Conservation (phyloP, 2,329 filamentous ascomycete species). For the Talaromyces verruculosus region DNA sequence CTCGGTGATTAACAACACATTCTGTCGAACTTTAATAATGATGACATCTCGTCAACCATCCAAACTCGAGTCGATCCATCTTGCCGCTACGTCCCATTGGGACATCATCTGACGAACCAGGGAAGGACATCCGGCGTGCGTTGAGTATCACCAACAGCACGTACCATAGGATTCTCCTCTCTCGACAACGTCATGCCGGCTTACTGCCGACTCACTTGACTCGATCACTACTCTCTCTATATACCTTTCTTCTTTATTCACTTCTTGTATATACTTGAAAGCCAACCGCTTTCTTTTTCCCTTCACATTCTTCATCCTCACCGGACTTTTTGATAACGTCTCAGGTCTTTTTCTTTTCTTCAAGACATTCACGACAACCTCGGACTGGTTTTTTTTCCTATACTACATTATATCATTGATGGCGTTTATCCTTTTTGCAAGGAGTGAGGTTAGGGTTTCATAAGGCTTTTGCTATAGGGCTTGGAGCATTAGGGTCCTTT, state of each 20-base stretch:
- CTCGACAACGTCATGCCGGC: background rate
- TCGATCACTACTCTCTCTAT: background rate
- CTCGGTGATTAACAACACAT: background rate
- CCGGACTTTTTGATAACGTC: constrained; percentile 1
- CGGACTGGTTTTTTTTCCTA: background rate
- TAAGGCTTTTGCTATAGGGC: background rate
- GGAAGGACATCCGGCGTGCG: background rate
- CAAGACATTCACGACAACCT: background rate
- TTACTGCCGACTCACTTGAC: background rate
- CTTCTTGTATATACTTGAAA: constrained; percentile 6
- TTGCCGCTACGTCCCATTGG: background rate
- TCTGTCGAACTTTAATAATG: background rate
- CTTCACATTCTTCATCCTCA: background rate
- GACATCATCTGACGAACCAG: background rate
- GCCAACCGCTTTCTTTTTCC: background rate
- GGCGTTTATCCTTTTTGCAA: background rate
- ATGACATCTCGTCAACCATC: background rate
- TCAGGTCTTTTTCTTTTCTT: background rate
- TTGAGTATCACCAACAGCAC: background rate
- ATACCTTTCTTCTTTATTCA: background rate
- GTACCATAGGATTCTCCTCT: background rate
- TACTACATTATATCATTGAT: background rate
- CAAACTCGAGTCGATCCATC: background rate
- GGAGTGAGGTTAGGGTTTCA: background rate
- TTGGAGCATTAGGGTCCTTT: background rate